Evolutionary conservation across 1,284 basidiomycete species (phyloP), one percentile per base, ranked within the genome.

Genomic region (Naganishia liquefaciens): DNA sequence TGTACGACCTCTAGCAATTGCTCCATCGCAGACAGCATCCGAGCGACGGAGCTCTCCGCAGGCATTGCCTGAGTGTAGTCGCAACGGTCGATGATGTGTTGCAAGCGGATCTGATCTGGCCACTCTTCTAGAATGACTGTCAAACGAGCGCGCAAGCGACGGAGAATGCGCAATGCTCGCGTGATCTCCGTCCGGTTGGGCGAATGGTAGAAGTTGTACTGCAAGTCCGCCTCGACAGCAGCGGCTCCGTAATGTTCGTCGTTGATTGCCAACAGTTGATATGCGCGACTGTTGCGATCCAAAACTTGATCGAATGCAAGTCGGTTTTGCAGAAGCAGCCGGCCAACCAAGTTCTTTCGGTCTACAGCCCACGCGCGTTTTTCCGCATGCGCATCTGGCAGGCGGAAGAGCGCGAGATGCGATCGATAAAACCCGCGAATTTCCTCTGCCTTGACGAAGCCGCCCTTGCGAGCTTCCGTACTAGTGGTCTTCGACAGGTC

Each of bases 21-120:
- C 76, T 99, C 96, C 49, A 98, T 76, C 2, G 88, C 87, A 0
- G 91, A 84, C 21, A 99, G 83, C 23, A 95, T 80, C 74, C 88
- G 88, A 6, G 95, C 93, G 5, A 98, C 80, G 0, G 96, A 88
- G 68, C 86, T 88, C 52, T 84, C 80, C 5, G 90, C 80, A 62
- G 85, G 82, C 21, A 95, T 81, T 0, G 80, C 76, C 46, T 93
- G 80, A 55, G 95, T 83, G 6, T 82, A 79, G 42, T 89, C 83
- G 72, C 90, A 94, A 27, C 90, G 88, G 63, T 86, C 85, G 28
- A 83, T 81, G 51, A 99, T 84, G 76, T 97, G 88, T 62, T 89
- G 89, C 37, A 98, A 82, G 5, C 97, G 92, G 88, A 95, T 93
- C 76, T 99, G 96, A 70, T 99, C 96, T 0, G 96, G 95, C 93